A percentile compares a stretch with the other conserved stretches of the same genome.
These are phyloP conservation scores for Chaetoscypha palmicola DNA, from an alignment of 2,329 filamentous ascomycete genomes.

Conservation along the genomic window DNA sequence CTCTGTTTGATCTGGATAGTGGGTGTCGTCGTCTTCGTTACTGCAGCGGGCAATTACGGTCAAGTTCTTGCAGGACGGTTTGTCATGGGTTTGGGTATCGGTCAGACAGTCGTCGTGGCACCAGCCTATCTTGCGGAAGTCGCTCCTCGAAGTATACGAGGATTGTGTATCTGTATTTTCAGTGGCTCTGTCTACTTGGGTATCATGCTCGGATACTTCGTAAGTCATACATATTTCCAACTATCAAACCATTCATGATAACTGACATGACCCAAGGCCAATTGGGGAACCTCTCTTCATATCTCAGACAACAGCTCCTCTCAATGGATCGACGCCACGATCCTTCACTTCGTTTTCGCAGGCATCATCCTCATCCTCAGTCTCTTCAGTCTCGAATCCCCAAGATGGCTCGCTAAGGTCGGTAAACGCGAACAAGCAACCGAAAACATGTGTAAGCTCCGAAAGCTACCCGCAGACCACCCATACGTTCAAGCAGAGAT, in stretches of 20 bases:
- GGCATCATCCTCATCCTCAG: slow-evolving; percentile 36
- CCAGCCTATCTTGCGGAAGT: slow-evolving; percentile 32
- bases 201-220: slow-evolving; percentile 25
- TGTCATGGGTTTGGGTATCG: slow-evolving; percentile 31
- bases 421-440: slow-evolving; percentile 53
- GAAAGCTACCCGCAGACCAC: slow-evolving; percentile 38
- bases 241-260: too few species aligned
- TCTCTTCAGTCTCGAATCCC: slow-evolving; percentile 36
- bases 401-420: slow-evolving; percentile 61
- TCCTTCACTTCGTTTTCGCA: slow-evolving; percentile 53
- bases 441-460: slow-evolving; percentile 36
- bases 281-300: slow-evolving; percentile 27
- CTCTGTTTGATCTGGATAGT: slow-evolving; percentile 22
- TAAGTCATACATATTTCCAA: slow-evolving; percentile 1
- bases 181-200: slow-evolving; percentile 21
- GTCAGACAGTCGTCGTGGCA: slow-evolving; percentile 34
- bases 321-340: slow-evolving; percentile 60
- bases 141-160: slow-evolving; percentile 21
- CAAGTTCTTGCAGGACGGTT: slow-evolving; percentile 24
- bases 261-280: slow-evolving; percentile 8
- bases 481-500: slow-evolving; percentile 42
- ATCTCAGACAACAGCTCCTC: slow-evolving; percentile 36
- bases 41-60: slow-evolving; percentile 26
- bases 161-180: slow-evolving; percentile 24
- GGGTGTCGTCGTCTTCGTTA: slow-evolving; percentile 30